Evolutionary conservation across 2,329 filamentous ascomycete species (phyloP).

Genomic region (Hawksworthiomyces lignivorus): DNA sequence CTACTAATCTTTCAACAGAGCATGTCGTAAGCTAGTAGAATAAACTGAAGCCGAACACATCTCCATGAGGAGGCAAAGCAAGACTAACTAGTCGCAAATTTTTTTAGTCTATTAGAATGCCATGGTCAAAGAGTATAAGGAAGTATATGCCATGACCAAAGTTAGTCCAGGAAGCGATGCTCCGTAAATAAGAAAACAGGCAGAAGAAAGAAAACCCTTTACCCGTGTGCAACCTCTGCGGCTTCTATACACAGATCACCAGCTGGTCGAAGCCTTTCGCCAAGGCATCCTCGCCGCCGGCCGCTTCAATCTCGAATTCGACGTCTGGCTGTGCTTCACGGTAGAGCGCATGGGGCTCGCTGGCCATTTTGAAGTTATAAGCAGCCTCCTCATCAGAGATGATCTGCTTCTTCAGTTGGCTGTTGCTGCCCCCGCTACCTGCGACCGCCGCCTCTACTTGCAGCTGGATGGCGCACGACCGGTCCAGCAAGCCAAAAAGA

Average conservation of each 20-base stretch:
- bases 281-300: slow-evolving; percentile 23
- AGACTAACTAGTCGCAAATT: too few relatives aligned
- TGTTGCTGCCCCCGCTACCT: slow-evolving; percentile 19
- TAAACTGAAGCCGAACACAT: too few relatives aligned
- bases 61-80: too few relatives aligned
- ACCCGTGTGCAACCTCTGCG: too few relatives aligned
- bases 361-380: slow-evolving; percentile 36
- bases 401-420: slow-evolving; percentile 32
- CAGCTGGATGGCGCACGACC: slow-evolving; percentile 61
- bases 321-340: slow-evolving; percentile 39
- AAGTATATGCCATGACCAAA: too few relatives aligned
- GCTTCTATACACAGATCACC: slow-evolving; percentile 8
- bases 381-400: slow-evolving; percentile 32
- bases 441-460: slow-evolving; percentile 57
- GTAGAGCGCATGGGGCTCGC: slow-evolving; percentile 37
- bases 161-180: too few relatives aligned
- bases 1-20: too few relatives aligned
- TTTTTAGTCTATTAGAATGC: too few relatives aligned
- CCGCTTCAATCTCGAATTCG: slow-evolving; percentile 37
- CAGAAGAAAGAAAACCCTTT: neutral
- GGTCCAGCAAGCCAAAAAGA: slow-evolving; percentile 60
- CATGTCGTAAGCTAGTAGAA: too few relatives aligned
- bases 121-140: too few relatives aligned
- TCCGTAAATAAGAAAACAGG: neutral
- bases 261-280: slow-evolving; percentile 21